Percentiles rank a stretch among this genome's conserved stretches.
Conservation (phyloP, 2,329 filamentous ascomycete genomes). For the Geosmithia putterillii region DNA sequence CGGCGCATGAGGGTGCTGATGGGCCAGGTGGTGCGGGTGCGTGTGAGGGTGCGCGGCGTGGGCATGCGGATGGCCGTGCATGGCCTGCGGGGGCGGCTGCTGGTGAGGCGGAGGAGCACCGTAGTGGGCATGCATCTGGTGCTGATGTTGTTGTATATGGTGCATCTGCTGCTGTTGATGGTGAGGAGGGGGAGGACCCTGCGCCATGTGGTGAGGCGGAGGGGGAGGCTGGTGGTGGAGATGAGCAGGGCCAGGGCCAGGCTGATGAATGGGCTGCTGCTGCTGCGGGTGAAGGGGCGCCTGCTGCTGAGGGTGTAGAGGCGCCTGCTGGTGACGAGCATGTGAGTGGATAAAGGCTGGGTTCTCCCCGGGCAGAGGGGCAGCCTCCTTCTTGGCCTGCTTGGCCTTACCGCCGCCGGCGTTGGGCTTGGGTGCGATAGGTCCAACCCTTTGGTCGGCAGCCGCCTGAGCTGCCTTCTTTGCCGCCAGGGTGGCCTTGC, state of each 20-base stretch:
- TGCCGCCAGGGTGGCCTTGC: constrained; percentile 45
- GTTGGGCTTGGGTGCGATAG: constrained; percentile 24
- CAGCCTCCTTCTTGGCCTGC: constrained; percentile 17
- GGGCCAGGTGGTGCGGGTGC: not conserved
- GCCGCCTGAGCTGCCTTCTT: constrained; percentile 41
- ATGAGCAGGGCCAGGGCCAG: not conserved
- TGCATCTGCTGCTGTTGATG: constrained; percentile 6
- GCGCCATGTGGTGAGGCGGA: not conserved
- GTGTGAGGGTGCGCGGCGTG: not conserved
- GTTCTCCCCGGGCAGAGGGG: constrained; percentile 4
- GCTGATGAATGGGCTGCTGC: constrained; percentile 3
- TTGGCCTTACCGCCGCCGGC: too few relatives aligned
- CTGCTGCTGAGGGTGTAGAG: constrained; percentile 1
- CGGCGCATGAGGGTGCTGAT: too few relatives aligned
- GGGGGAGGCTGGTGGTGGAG: not conserved
- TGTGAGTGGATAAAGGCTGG: constrained; percentile 4
- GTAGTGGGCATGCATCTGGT: constrained; percentile 1
- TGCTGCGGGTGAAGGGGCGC: constrained; percentile 1
- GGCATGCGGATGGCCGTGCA: not conserved
- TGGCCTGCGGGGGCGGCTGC: constrained; percentile 1
- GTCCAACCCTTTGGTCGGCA: constrained; percentile 20
- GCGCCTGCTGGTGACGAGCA: constrained; percentile 6
- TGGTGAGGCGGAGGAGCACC: constrained; percentile 3
- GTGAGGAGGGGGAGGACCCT: constrained; percentile 1
- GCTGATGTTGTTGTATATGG: not conserved